Conservation (phyloP, 2,329 filamentous ascomycete genomes). For the Colletotrichum scovillei region DNA sequence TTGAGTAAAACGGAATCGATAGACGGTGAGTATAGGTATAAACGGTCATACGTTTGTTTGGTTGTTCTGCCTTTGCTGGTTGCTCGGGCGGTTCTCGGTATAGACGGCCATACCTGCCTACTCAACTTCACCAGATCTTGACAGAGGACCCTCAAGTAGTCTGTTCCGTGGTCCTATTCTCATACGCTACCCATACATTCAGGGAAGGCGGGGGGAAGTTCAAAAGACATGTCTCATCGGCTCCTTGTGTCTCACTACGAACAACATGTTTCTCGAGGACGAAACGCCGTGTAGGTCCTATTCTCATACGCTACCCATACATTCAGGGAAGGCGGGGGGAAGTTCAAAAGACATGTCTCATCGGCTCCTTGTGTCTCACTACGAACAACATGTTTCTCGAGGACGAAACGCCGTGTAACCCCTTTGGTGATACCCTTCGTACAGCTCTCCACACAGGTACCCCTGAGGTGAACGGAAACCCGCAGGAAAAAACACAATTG, state of each 20-base stretch:
- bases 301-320: no score
- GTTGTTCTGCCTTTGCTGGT: no score
- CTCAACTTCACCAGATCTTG: not conserved
- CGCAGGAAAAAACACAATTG: not conserved
- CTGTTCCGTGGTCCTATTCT: not conserved
- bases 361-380: not conserved
- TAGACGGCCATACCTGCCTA: not conserved
- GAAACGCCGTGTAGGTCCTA: not conserved
- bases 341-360: not conserved
- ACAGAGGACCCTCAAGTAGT: not conserved
- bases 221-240: not conserved
- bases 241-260: not conserved
- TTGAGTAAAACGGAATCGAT: not conserved
- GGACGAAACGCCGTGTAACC: not conserved
- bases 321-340: no score
- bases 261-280: not conserved
- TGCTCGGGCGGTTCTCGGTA: not conserved
- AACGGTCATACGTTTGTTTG: not conserved
- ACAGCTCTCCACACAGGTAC: not conserved
- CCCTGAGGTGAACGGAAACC: not conserved
- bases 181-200: not conserved
- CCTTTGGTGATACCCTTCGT: not conserved
- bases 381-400: not conserved
- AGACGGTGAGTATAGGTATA: not conserved
- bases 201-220: not conserved